Conservation (phyloP, 2,329 filamentous ascomycete species). For the Ophiosphaerella narmari region DNA sequence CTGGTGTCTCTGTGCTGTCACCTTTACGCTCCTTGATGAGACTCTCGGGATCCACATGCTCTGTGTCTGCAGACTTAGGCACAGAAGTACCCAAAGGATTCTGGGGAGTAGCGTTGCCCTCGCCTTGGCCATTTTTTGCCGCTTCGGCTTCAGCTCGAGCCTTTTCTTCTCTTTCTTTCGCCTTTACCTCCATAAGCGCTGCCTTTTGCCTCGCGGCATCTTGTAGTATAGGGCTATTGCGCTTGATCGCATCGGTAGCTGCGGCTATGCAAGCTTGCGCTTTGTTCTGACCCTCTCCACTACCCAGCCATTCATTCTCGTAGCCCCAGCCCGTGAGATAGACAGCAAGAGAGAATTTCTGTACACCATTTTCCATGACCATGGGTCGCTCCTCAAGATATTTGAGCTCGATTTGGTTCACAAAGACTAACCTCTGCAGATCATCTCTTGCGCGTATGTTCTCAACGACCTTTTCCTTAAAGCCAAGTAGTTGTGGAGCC, state of each 20-base stretch:
- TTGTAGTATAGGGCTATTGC: conserved; percentile 20
- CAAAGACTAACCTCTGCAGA: conserved; percentile 42
- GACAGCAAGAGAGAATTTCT: conserved; percentile 66
- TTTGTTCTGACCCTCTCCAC: conserved; percentile 68
- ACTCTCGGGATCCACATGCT: not conserved
- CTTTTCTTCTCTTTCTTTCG: conserved; percentile 22
- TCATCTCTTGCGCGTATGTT: conserved; percentile 47
- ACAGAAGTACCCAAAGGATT: not conserved
- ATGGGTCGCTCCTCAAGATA: conserved; percentile 58
- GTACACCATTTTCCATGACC: conserved; percentile 58
- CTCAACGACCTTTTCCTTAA: conserved; percentile 39
- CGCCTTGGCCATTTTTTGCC: conserved; percentile 7
- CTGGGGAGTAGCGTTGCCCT: not conserved
- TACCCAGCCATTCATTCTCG: conserved; percentile 64
- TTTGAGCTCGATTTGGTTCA: conserved; percentile 41
- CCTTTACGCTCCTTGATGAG: conserved; percentile 11
- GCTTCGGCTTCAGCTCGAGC: conserved; percentile 12
- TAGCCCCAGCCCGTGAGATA: conserved; percentile 73
- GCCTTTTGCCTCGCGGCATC: conserved; percentile 26
- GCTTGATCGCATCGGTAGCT: conserved; percentile 65
- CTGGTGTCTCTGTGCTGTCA: not conserved
- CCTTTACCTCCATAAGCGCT: conserved; percentile 19
- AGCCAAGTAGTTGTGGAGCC: conserved; percentile 51
- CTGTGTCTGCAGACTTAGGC: not conserved
- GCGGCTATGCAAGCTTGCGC: conserved; percentile 71